Base-by-base conservation (phyloP, 1,139 yeast species). In the Yamadazyma diddensiae region DNA sequence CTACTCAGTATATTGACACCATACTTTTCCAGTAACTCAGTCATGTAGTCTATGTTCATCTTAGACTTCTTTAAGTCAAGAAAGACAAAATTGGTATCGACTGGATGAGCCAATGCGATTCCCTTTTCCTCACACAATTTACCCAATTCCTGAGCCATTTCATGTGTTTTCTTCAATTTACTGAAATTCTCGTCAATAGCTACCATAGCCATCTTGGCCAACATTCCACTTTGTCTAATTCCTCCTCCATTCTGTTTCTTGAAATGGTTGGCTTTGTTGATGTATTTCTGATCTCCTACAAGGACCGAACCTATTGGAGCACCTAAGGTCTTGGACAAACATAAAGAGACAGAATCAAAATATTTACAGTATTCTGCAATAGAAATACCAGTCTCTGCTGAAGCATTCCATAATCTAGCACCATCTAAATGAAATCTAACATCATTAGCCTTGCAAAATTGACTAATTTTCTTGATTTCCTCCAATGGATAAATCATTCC, bases 51-150 rank as follows among this genome's bases (percentile, higher is more conserved):
- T 12, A 81, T 77, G 52, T 82, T 75, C 58, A 87, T 74, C 31
- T 69, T 73, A 46, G 77, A 76, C 26, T 66, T 65, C 45, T 65
- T 69, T 31, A 77, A 57, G 54, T 90, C 94, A 36, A 88, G 54
- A 54, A 87, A 88, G 20, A 88, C 90, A 59, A 90, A 86, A 56
- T 82, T 88, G 8, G 97, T 86, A 46, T 90, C 82, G 4, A 80
- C 88, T 1, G 97, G 97, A 17, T 79, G 70, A 50, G 76, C 82
- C 43, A 85, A 62, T 27, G 69, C 59, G 39, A 84, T 73, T 3
- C 56, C 56, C 21, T 50, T 38, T 33, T 66, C 65, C 15, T 65
- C 55, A 49, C 87, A 79, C 50, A 77, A 77, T 22, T 64, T 58
- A 12, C 84, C 95, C 42, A 87, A 65, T 29, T 73, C 74, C 47